Evolutionary conservation across 1,284 basidiomycete species (phyloP), one percentile per base, ranked within the genome.

Genomic region (Austroboletus novae-zelandiae): DNA sequence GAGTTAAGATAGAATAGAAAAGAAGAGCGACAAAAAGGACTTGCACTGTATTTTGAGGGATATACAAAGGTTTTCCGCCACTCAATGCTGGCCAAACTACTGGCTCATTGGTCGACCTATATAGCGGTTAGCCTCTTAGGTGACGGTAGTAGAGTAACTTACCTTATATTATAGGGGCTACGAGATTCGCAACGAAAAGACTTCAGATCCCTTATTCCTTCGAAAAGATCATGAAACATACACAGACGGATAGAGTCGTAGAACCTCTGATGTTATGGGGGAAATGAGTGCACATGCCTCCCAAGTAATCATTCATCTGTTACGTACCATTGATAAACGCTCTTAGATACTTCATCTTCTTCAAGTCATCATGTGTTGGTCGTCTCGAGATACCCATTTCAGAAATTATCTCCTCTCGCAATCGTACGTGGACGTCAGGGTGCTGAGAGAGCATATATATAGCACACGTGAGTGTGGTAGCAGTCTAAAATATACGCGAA

Each of bases 221-320:
- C 0, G 7, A 40, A 27, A 36, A 15, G 31, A 42, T 5, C 29
- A 48, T 1, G 13, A 13, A 11, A 60, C 75, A 59, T 68, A 81
- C 74, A 84, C 80, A 14, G 79, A 68, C 4, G 83, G 82, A 62
- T 79, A 84, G 7, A 86, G 60, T 14, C 83, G 72, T 45, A 84
- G 67, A 1, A 77, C 78, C 65, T 86, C 82, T 79, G 54, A 30
- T 39, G 29, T 40, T 3, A 34, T 20, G 40, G 13, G 45, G 14
- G 39, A 43, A 9, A 42, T 57, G 31, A 54, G 44, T 14, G 32
- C 20, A 27, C 11, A 20, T 14, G 32, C 6, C 18, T 9, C 14
- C 17, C 5, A 32, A 34, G 32, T 3, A 8, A 25, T 43, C 29
- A 25, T 36, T 34, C 13, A 18, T 23, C 20, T 23, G 20, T 37